Evolutionary conservation across 495 filamentous ascomycete genomes (phyloP), one percentile per base, ranked within the genome.

Genomic region (Hypoxylon fragiforme): DNA sequence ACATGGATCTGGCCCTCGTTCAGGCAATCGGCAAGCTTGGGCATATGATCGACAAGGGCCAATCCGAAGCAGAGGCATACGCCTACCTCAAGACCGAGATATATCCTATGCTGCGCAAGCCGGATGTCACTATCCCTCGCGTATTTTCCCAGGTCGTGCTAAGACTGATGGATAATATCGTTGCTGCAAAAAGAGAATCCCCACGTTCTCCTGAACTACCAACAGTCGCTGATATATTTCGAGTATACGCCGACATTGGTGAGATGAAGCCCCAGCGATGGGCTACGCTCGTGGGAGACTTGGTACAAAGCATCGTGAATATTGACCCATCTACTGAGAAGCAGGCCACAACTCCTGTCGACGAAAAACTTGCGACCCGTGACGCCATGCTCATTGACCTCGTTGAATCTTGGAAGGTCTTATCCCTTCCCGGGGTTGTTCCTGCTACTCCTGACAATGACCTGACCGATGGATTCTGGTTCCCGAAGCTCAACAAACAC

Each of bases 361-460:
- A 67, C 22, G 63, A 37, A 8, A 39, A 53, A 19, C 67, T 70
- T 59, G 54, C 49, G 11, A 54, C 44, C 18, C 65, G 67, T 12
- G 58, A 74, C 31, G 62, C 16, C 24, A 63, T 76, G 37, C 58
- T 77, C 1, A 51, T 40, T 15, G 74, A 77, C 50, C 63, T 77
- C 3, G 40, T 72, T 6, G 69, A 68, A 7, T 67, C 73, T 8
- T 77, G 74, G 74, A 61, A 65, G 20, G 47, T 65, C 16, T 67
- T 76, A 34, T 61, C 56, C 22, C 30, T 65, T 11, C 69, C 69
- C 7, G 49, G 40, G 9, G 13, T 44, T 7, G 31, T 49, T 19
- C 35, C 51, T 2, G 3, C 36, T 18, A 24, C 7, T 11, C 13
- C 35, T 1, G 41, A 62, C 9, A 18, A 55, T 15, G 45, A 57